phyloP scores from a whole-genome alignment of 2,329 filamentous ascomycete species.

The Ceratocystis albifundus region DNA sequence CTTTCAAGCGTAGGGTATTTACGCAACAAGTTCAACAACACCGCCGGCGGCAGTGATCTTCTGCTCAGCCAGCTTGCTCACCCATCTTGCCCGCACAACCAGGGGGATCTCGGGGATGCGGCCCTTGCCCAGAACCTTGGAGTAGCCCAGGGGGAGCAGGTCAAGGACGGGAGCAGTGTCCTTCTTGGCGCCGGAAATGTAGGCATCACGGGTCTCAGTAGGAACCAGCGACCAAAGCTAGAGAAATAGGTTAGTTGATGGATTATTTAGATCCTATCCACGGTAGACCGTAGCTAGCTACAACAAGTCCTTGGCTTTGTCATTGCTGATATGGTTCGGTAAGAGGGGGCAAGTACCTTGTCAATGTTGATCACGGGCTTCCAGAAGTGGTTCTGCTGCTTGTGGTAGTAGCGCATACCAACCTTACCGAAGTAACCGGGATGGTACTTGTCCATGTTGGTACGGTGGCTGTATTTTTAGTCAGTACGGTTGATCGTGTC shows the following conservation, averaged over 20 bases:
- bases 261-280: slow-evolving; percentile 3
- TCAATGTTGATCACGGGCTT: slow-evolving; percentile 98
- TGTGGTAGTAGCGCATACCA: slow-evolving; percentile 94
- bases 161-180: slow-evolving; percentile 96
- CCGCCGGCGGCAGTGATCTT: slow-evolving; percentile 98
- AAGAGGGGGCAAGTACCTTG: slow-evolving; percentile 52
- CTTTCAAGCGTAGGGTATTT: slow-evolving; percentile 27
- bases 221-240: slow-evolving; percentile 95
- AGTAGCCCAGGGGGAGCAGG: slow-evolving; percentile 92
- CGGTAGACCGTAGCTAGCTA: neutral
- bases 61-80: slow-evolving; percentile 91
- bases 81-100: slow-evolving; percentile 88
- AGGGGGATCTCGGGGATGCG: slow-evolving; percentile 84
- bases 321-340: neutral
- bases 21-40: slow-evolving; percentile 91
- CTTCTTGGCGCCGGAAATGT: slow-evolving; percentile 66
- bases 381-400: slow-evolving; percentile 92
- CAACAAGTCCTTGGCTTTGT: neutral
- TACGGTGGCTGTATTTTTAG: slow-evolving; percentile 21
- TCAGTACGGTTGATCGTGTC: slow-evolving; percentile 11
- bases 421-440: slow-evolving; percentile 99
- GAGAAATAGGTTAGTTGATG: slow-evolving; percentile 28
- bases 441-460: slow-evolving; percentile 55
- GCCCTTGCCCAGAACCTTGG: slow-evolving; percentile 98
- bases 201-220: slow-evolving; percentile 82